Base-by-base conservation (phyloP, 1,139 yeast species). In the Groenewaldozyma auringiensis region DNA sequence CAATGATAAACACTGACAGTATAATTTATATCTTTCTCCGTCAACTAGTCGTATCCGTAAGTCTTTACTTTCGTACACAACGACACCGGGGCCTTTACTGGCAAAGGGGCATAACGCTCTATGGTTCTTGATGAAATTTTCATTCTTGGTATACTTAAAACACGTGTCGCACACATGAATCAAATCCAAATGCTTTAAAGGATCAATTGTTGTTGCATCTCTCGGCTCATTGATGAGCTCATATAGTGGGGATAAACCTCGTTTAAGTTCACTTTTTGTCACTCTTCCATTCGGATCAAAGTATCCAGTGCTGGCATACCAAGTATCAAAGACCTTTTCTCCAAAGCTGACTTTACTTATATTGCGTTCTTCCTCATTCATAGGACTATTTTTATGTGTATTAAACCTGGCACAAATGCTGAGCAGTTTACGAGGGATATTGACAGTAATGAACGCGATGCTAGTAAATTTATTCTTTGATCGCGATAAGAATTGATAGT, bases 241-340 rank as follows among this genome's bases (percentile, higher is more conserved):
- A 48, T 45, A 47, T 36, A 40, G 41, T 16, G 32, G 14, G 6
- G 45, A 44, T 35, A 47, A 47, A 22, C 46, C 49, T 6, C 43
- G 37, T 38, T 50, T 38, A 43, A 47, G 45, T 39, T 45, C 49
- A 42, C 45, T 42, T 45, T 41, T 48, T 31, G 37, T 43, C 29
- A 38, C 40, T 38, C 43, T 42, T 22, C 41, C 37, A 20, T 27
- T 42, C 14, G 46, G 53, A 41, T 60, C 63, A 53, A 85, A 86
- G 58, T 85, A 82, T 1, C 87, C 94, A 2, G 85, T 77, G 56
- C 83, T 83, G 1, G 94, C 94, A 61, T 83, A 87, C 95, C 95
- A 86, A 1, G 95, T 80, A 45, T 77, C 74, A 52, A 86, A 80
- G 52, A 76, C 75, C 54, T 71, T 73, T 39, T 71, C 69, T 1